Evolutionary conservation across 768 basidiomycete genomes (phyloP).

Genomic region (Mycena floridula): DNA sequence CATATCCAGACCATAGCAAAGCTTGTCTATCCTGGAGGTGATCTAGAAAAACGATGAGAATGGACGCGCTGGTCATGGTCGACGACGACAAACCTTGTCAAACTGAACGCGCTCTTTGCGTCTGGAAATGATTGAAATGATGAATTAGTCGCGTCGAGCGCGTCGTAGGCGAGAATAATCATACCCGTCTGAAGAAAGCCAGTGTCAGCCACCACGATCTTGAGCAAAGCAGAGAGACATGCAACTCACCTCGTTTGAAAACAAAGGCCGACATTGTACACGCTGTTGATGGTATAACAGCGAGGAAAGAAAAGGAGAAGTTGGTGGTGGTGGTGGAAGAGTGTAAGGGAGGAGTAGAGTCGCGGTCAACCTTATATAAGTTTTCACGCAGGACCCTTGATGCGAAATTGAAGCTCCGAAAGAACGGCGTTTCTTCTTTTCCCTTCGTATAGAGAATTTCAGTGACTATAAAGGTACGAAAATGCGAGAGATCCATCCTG

Average conservation of each 20-base stretch:
- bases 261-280: conserved; percentile 12
- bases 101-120: conserved; percentile 92
- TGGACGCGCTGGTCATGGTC: conserved; percentile 12
- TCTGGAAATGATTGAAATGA: conserved; percentile 24
- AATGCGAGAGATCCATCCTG: no score
- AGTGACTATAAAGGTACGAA: no score
- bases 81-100: conserved; percentile 66
- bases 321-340: conserved; percentile 1
- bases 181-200: conserved; percentile 8
- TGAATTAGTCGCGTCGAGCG: conserved; percentile 27
- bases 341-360: neutral
- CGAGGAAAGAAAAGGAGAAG: conserved; percentile 1
- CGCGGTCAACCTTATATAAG: neutral
- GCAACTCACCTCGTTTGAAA: conserved; percentile 28
- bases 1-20: conserved; percentile 92
- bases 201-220: conserved; percentile 28
- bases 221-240: conserved; percentile 1
- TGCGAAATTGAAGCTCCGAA: neutral
- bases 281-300: neutral
- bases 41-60: conserved; percentile 42
- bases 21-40: conserved; percentile 79
- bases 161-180: conserved; percentile 14
- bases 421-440: no score
- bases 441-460: no score
- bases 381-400: neutral